phyloP scores from a whole-genome alignment of 148 eudicot genomes.

The Fagopyrum homotropicum region DNA sequence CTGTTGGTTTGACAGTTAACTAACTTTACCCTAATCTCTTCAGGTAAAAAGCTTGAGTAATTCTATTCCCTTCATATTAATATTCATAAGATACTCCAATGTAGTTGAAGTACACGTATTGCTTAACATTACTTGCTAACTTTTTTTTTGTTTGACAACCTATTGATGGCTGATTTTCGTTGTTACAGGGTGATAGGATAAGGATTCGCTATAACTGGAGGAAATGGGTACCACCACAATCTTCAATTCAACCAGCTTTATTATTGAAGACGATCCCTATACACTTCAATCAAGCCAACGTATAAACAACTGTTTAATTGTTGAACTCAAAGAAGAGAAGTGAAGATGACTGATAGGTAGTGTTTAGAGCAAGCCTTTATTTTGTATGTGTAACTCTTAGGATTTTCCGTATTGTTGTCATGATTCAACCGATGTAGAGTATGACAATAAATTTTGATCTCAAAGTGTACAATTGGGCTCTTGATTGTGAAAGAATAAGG shows the following conservation, averaged over 20 bases:
- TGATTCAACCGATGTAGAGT: no score
- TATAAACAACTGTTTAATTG: no score
- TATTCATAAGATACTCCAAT: conserved; percentile 19
- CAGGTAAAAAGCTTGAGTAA: conserved; percentile 25
- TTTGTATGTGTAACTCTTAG: no score
- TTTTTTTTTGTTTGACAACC: neutral
- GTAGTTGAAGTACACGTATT: conserved; percentile 26
- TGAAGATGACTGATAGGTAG: no score
- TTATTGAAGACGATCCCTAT: neutral
- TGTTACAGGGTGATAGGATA: conserved; percentile 19
- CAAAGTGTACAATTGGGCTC: no score
- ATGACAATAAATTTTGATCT: no score
- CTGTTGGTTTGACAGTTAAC: neutral
- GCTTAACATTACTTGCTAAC: neutral
- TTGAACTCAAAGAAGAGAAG: no score
- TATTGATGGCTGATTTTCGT: no score
- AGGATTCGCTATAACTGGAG: conserved; percentile 21
- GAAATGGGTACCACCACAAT: conserved; percentile 10
- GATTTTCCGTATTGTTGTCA: no score
- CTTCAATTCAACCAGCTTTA: neutral
- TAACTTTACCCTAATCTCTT: neutral
- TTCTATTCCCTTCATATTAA: conserved; percentile 20
- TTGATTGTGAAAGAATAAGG: no score
- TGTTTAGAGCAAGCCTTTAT: no score
- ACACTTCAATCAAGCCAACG: no score